Conservation (phyloP, 2,329 filamentous ascomycete genomes). For the Macrophomina phaseolina region DNA sequence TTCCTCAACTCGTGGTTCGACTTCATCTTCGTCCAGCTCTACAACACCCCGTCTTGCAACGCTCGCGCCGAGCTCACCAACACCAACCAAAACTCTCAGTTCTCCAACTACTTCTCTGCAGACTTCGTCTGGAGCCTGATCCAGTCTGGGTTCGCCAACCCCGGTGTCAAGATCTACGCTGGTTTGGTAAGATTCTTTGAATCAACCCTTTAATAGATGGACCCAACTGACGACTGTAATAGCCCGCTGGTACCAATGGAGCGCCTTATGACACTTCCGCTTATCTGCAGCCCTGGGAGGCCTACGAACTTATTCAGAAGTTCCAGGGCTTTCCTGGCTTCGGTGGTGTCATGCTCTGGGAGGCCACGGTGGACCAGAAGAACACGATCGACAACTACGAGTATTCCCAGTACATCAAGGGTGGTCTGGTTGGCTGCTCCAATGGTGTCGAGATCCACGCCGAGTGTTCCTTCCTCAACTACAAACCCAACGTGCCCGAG, state of each 20-base stretch:
- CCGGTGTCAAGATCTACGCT: constrained; percentile 59
- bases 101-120: constrained; percentile 52
- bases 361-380: constrained; percentile 56
- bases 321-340: constrained; percentile 51
- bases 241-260: constrained; percentile 36
- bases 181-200: constrained; percentile 46
- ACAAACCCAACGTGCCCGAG: constrained; percentile 8
- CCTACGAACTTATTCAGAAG: constrained; percentile 51
- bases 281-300: constrained; percentile 57
- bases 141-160: constrained; percentile 44
- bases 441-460: constrained; percentile 7
- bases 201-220: neutral
- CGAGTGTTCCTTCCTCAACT: constrained; percentile 8
- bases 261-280: constrained; percentile 38
- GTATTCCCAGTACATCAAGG: constrained; percentile 57
- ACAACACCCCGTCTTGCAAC: constrained; percentile 64
- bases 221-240: neutral
- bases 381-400: constrained; percentile 53
- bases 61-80: constrained; percentile 49
- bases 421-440: constrained; percentile 33
- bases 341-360: constrained; percentile 67
- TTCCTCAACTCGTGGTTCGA: constrained; percentile 61
- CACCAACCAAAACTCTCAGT: constrained; percentile 29
- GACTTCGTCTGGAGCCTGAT: constrained; percentile 46
- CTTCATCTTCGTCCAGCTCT: constrained; percentile 69